Conservation (phyloP, 176 grass and related monocot species). For the Zizania latifolia region DNA sequence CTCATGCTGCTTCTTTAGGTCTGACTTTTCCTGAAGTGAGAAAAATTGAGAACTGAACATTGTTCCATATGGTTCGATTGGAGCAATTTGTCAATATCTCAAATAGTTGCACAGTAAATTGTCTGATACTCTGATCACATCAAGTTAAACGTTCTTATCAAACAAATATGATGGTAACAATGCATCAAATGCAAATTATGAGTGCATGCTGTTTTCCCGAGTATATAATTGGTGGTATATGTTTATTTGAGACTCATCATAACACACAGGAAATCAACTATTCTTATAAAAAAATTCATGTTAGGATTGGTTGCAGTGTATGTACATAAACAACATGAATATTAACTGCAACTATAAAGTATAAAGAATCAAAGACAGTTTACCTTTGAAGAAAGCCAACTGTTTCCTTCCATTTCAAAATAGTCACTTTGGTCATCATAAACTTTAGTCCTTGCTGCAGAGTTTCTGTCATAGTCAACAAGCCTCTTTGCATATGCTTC, state of each 20-base stretch:
- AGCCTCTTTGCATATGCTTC: constrained; percentile 91
- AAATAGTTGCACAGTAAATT: neutral
- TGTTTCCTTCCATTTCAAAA: constrained; percentile 98
- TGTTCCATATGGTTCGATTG: neutral
- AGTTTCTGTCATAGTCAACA: constrained; percentile 91
- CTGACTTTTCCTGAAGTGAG: constrained; percentile 62
- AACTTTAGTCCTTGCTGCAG: constrained; percentile 92
- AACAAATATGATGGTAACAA: neutral
- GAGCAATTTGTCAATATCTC: neutral
- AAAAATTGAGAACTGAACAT: constrained; percentile 9
- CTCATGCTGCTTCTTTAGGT: constrained; percentile 58
- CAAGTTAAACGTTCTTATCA: constrained; percentile 20
- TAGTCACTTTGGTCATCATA: constrained; percentile 99
- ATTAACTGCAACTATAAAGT: neutral
- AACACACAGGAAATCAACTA: neutral
- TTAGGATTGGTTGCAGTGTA: neutral
- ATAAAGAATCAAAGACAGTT: constrained; percentile 17
- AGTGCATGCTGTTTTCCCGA: neutral
- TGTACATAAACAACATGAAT: neutral
- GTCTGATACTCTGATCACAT: neutral
- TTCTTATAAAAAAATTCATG: neutral
- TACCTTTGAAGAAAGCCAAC: constrained; percentile 91
- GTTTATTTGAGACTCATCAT: neutral
- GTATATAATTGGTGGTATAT: neutral
- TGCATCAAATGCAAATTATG: neutral